Conservation (phyloP, 306 rosid genomes). For the Potentilla sterilis region DNA sequence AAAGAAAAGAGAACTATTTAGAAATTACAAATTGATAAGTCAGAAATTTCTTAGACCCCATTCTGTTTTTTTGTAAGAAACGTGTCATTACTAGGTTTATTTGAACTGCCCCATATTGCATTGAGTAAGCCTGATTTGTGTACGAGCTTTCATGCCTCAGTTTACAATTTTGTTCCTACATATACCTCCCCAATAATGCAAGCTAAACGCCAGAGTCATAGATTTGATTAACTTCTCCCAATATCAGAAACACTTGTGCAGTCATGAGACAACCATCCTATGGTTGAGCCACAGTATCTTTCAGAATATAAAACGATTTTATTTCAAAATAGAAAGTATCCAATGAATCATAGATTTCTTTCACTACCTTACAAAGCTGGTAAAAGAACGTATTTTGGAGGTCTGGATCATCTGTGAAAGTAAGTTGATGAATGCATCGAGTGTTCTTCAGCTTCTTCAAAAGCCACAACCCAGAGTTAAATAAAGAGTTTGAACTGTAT, state of each 20-base stretch:
- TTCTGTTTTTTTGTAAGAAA: background rate
- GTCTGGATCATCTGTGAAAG: constrained; percentile 89
- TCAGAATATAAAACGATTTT: no score
- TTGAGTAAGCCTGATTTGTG: background rate
- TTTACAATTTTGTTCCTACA: background rate
- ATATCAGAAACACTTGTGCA: no score
- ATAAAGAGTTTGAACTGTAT: constrained; percentile 87
- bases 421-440: constrained; percentile 90
- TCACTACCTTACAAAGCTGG: constrained; percentile 74
- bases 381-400: constrained; percentile 80
- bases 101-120: background rate
- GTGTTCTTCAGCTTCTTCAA: constrained; percentile 84
- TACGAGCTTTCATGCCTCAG: background rate
- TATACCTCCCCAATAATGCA: background rate
- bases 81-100: background rate
- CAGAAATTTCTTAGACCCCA: background rate
- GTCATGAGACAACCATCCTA: no score
- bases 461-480: constrained; percentile 94
- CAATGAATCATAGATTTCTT: constrained; percentile 17
- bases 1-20: constrained; percentile 15
- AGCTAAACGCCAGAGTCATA: background rate
- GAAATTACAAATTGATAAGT: constrained; percentile 18
- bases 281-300: no score
- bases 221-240: constrained; percentile 8
- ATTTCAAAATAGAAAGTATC: no score